Evolutionary conservation across 805 yeast genomes (phyloP).

Genomic region (Grigorovia yakushimaensis): DNA sequence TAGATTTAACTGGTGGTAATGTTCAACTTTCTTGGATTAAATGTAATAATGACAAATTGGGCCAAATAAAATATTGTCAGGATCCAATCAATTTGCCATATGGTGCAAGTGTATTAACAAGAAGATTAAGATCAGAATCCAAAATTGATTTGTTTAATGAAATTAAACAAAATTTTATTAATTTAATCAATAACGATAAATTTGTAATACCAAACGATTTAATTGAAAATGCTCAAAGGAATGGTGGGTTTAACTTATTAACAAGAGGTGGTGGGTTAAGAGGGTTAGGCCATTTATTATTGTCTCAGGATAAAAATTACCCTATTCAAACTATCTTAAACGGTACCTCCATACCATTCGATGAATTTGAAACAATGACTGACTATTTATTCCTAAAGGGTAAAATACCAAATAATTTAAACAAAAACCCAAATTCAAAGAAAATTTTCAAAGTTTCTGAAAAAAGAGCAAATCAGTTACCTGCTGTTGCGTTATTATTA

Average conservation of each 20-base stretch:
- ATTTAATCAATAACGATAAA: slow-evolving; percentile 38
- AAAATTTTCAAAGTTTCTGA: slow-evolving; percentile 57
- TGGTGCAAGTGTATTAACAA: slow-evolving; percentile 61
- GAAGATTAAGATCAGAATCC: slow-evolving; percentile 44
- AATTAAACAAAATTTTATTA: slow-evolving; percentile 38
- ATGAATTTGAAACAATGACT: slow-evolving; percentile 41
- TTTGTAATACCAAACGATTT: slow-evolving; percentile 46
- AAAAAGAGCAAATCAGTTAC: slow-evolving; percentile 54
- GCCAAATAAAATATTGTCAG: slow-evolving; percentile 44
- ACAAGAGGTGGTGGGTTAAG: slow-evolving; percentile 70
- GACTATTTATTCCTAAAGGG: slow-evolving; percentile 43
- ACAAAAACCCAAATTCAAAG: slow-evolving; percentile 17
- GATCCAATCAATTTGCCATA: slow-evolving; percentile 59
- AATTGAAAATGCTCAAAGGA: slow-evolving; percentile 38
- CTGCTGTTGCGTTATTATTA: slow-evolving; percentile 56
- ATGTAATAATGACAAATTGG: slow-evolving; percentile 33
- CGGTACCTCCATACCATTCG: slow-evolving; percentile 52
- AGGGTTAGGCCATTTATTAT: slow-evolving; percentile 54
- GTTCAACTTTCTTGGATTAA: slow-evolving; percentile 63
- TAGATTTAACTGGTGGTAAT: slow-evolving; percentile 69
- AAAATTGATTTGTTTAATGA: slow-evolving; percentile 42
- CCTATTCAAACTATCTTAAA: slow-evolving; percentile 64
- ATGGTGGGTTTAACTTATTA: slow-evolving; percentile 55
- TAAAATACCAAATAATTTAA: slow-evolving; percentile 34
- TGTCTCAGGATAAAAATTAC: slow-evolving; percentile 43